Evolutionary conservation across 108 stramenopile species (phyloP), one percentile per base, ranked within the genome.

Genomic region (Parietichytrium sp.): DNA sequence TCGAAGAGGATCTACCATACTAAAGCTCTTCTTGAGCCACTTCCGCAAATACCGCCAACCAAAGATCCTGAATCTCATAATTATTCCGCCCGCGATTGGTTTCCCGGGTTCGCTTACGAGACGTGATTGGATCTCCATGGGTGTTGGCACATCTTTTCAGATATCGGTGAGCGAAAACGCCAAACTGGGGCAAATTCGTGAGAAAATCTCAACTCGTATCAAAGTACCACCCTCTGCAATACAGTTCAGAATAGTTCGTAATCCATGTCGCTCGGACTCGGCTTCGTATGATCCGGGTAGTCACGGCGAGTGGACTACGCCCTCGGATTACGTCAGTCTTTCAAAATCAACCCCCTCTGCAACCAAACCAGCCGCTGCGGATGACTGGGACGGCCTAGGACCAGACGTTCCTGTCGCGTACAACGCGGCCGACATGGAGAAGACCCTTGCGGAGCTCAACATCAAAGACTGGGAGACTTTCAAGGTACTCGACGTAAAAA

Each of bases 401-500:
- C n/a, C n/a, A n/a, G n/a, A n/a, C n/a, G n/a, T n/a, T n/a, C n/a
- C n/a, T n/a, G n/a, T n/a, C n/a, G n/a, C n/a, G n/a, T n/a, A n/a
- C n/a, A n/a, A n/a, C n/a, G n/a, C n/a, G n/a, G n/a, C 33, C 10
- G 61, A 72, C 20, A 33, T 72, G 13, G n/a, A 72, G 23, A 33
- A 25, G 7, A 72, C 61, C 42, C 42, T 72, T 23, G 45, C 36
- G 33, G 42, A 45, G 10, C 6, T 72, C 20, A 42, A 42, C 8
- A 6, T 72, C 33, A 33, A 42, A 23, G 61, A 72, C 42, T 72
- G 61, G 61, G 61, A 72, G 10, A 23, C 61, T 6, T 10, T 72
- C 61, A 72, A 72, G 33, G 61, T 72, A n/a, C 33, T 72, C 16
- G 61, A 72, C 61, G 61, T 72, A n/a, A 72, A 72, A 20, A 33